Base-by-base conservation (phyloP, 2,329 filamentous ascomycete species). In the Grosmannia serpens region DNA sequence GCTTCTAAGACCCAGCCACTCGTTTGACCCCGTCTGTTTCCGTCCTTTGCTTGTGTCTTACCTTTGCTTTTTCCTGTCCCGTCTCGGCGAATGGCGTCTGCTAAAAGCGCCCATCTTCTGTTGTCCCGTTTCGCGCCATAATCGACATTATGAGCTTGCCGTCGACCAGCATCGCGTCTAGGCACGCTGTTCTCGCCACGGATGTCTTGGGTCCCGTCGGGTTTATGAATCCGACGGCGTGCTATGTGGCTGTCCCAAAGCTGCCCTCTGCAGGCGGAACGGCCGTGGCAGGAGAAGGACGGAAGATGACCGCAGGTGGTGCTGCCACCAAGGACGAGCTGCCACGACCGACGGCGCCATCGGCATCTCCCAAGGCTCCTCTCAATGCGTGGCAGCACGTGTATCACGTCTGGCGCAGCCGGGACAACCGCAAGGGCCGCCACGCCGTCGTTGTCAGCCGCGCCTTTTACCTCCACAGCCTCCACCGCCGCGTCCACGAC, bases 341-440 rank as follows among this genome's bases (percentile, higher is more conserved):
- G n/a, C 20, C 20, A 49, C 46, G 13, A 15, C 24, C 24, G 13
- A 22, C n/a, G 44, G 44, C 44, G n/a, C 11, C 9, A n/a, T 24
- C n/a, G 54, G 20, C 26, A 41, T 29, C 49, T 33, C 44, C 46
- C 24, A 47, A n/a, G 53, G 8, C 17, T 6, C 50, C 49, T 33
- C 44, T 31, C 24, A 47, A n/a, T 50, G 8, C 17, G 10, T 41
- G 29, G 5, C 51, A 54, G 26, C 51, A 51, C 27, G 61, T 65
- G 13, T 73, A 70, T 51, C 68, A 70, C 55, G 61, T 75, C 54
- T 75, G 74, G 74, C 68, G 71, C 22, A 73, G 70, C 49, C 70
- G 74, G 13, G 72, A 76, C 63, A 75, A 75, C 58, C 67, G 73
- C 53, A 76, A 76, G 58, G 74, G 73, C 31, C 67, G 74, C 0